A percentile compares a stretch with the other conserved stretches of the same genome.
Conservation (phyloP, 2,329 filamentous ascomycete genomes). For the Cyphellophora attinorum region DNA sequence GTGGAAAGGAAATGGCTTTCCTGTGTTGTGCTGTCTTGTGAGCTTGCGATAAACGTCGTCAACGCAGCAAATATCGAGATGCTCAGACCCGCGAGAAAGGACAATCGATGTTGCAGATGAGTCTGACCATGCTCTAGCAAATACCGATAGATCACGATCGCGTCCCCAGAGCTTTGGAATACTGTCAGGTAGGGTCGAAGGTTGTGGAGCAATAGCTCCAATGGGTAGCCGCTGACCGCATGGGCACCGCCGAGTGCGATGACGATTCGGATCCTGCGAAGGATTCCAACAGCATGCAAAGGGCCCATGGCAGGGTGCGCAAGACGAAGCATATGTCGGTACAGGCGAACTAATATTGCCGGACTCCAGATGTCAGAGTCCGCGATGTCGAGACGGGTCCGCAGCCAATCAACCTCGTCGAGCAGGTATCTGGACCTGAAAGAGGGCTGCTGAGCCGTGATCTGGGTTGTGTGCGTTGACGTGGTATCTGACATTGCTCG, state of each 20-base stretch:
- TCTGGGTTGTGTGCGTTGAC: constrained; percentile 55
- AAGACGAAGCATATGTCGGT: constrained; percentile 68
- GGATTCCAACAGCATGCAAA: constrained; percentile 73
- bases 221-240: constrained; percentile 67
- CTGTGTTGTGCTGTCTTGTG: constrained; percentile 71
- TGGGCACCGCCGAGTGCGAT: constrained; percentile 66
- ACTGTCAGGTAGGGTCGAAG: constrained; percentile 71
- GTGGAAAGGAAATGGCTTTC: constrained; percentile 73
- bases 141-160: constrained; percentile 77
- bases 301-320: constrained; percentile 78
- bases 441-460: constrained; percentile 74
- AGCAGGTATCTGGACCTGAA: constrained; percentile 72
- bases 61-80: constrained; percentile 73
- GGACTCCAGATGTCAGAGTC: constrained; percentile 63
- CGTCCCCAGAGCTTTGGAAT: constrained; percentile 80
- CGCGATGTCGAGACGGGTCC: constrained; percentile 59
- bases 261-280: constrained; percentile 76
- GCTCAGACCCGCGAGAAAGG: constrained; percentile 71
- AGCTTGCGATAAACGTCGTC: constrained; percentile 62
- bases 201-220: constrained; percentile 83
- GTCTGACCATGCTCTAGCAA: constrained; percentile 58
- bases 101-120: constrained; percentile 57
- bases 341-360: constrained; percentile 61
- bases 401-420: constrained; percentile 69
- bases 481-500: constrained; percentile 60